phyloP scores from a whole-genome alignment of 192 early-diverging fungal species.

The Coemansia sp. region DNA sequence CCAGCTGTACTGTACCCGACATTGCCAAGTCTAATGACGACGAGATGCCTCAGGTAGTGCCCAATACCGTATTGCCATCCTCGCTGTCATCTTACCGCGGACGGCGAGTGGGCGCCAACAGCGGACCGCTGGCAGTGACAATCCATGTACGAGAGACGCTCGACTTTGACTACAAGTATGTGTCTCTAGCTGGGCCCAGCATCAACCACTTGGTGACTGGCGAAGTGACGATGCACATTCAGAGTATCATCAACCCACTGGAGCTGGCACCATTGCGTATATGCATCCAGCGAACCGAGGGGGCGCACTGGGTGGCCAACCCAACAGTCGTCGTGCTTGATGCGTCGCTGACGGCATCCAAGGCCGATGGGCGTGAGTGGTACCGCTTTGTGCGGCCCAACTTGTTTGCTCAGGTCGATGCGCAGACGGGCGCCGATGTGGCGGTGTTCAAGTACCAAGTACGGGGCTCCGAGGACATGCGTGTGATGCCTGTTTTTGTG shows the following conservation, averaged over 20 bases:
- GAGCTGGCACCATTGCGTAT: conserved; percentile 54
- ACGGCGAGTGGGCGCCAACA: conserved; percentile 25
- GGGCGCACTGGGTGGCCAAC: conserved; percentile 43
- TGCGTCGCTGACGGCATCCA: conserved; percentile 26
- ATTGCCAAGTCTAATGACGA: not conserved
- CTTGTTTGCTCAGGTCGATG: conserved; percentile 39
- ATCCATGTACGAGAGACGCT: conserved; percentile 43
- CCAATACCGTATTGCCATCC: not conserved
- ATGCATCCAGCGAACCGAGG: conserved; percentile 21
- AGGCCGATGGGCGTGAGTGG: conserved; percentile 41
- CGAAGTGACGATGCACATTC: conserved; percentile 37
- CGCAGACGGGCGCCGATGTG: conserved; percentile 10
- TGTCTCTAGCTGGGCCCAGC: not conserved
- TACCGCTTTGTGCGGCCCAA: conserved; percentile 55
- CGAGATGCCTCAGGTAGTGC: conserved; percentile 6
- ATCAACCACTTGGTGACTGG: conserved; percentile 31
- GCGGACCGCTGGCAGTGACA: conserved; percentile 27
- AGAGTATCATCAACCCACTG: conserved; percentile 28
- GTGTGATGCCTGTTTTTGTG: conserved; percentile 22
- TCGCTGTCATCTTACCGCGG: conserved; percentile 19
- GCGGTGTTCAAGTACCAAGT: conserved; percentile 50
- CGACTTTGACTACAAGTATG: conserved; percentile 21
- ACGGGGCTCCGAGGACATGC: not conserved
- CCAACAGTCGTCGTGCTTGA: conserved; percentile 46
- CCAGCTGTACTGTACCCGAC: not conserved